Evolutionary conservation across 306 rosid genomes (phyloP).

Genomic region (Sechiopsis laciniata): DNA sequence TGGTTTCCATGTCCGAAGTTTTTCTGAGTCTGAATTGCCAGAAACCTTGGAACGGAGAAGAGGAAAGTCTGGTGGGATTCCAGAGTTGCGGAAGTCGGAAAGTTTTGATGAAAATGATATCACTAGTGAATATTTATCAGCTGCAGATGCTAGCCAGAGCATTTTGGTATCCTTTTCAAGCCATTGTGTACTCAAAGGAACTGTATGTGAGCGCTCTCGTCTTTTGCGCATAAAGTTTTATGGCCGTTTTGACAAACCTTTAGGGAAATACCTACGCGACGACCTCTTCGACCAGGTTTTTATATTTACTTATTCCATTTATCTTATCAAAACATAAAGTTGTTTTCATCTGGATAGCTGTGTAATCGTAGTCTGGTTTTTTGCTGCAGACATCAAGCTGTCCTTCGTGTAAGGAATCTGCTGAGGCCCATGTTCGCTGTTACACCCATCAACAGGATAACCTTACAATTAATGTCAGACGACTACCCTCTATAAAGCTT

Average conservation of each 20-base stretch:
- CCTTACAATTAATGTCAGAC: slow-evolving; percentile 79
- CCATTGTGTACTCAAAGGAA: slow-evolving; percentile 72
- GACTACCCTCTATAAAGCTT: slow-evolving; percentile 69
- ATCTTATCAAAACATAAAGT: neutral
- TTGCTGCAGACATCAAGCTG: slow-evolving; percentile 55
- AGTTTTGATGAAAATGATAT: slow-evolving; percentile 50
- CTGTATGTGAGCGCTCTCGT: slow-evolving; percentile 76
- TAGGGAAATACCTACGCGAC: slow-evolving; percentile 85
- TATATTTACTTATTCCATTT: neutral
- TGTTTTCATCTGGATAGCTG: neutral
- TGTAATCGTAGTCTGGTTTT: slow-evolving; percentile 17
- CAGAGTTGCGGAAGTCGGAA: slow-evolving; percentile 35
- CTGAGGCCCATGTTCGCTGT: slow-evolving; percentile 71
- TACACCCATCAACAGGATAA: slow-evolving; percentile 91
- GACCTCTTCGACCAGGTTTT: slow-evolving; percentile 78
- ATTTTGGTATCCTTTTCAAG: slow-evolving; percentile 93
- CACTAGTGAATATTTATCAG: slow-evolving; percentile 74
- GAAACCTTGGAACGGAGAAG: slow-evolving; percentile 37
- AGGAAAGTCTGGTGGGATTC: slow-evolving; percentile 40
- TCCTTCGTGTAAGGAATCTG: slow-evolving; percentile 69
- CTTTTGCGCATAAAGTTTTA: slow-evolving; percentile 91
- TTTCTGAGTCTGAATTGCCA: slow-evolving; percentile 41
- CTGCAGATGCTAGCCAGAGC: slow-evolving; percentile 83
- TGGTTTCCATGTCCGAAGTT: slow-evolving; percentile 27
- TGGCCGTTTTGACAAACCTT: slow-evolving; percentile 89